Conservation (phyloP, 1,284 basidiomycete species). For the Trichosporon ovoides region DNA sequence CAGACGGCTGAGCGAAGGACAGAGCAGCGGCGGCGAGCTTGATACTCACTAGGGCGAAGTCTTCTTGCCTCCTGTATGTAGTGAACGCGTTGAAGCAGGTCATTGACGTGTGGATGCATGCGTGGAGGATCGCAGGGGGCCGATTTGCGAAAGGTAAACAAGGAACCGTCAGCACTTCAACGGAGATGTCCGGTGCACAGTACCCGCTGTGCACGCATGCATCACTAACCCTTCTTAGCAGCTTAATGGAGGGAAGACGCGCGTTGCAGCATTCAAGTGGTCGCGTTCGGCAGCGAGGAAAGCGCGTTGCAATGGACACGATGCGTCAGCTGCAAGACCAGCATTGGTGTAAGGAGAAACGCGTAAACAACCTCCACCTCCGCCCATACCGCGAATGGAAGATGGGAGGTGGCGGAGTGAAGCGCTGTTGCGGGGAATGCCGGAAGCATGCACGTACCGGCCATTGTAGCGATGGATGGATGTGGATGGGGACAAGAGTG, state of each 20-base stretch:
- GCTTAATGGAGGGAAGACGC: background rate
- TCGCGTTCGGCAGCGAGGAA: background rate
- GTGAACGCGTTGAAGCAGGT: background rate
- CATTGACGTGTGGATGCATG: background rate
- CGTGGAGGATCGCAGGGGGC: background rate
- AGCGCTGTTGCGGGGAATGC: background rate
- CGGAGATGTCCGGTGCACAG: constrained; percentile 1
- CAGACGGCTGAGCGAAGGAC: background rate
- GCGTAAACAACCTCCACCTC: constrained; percentile 4
- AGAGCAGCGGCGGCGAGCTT: background rate
- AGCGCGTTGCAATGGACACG: background rate
- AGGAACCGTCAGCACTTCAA: background rate
- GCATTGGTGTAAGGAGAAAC: background rate
- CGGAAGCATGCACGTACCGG: constrained; percentile 4
- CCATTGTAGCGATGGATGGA: constrained; percentile 5
- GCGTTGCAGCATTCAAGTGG: background rate
- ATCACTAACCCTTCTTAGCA: constrained; percentile 5
- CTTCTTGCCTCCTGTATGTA: background rate
- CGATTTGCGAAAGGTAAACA: background rate
- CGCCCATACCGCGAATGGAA: background rate
- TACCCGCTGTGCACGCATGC: background rate
- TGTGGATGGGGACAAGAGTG: background rate
- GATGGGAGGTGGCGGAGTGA: background rate
- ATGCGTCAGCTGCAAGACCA: background rate
- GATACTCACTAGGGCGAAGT: constrained; percentile 1